These are phyloP conservation scores for Neopestalotiopsis clavispora DNA, from an alignment of 2,329 filamentous ascomycete species.

Conservation along the genomic window DNA sequence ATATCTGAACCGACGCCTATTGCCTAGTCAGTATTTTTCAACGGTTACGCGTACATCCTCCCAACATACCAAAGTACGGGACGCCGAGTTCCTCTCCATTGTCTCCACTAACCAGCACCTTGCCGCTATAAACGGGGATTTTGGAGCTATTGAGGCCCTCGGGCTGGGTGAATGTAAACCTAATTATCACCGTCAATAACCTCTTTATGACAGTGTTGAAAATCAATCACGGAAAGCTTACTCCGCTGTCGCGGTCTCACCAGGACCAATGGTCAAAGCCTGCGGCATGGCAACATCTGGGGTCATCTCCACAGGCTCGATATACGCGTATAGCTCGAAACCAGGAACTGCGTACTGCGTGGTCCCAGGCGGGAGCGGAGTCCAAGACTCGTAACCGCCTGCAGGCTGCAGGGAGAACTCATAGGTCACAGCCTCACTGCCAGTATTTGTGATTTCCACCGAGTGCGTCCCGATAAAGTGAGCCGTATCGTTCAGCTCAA, in stretches of 20 bases:
- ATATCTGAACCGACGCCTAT: conserved; percentile 26
- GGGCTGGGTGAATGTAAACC: conserved; percentile 27
- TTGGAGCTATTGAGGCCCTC: conserved; percentile 31
- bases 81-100: conserved; percentile 39
- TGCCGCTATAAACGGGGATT: conserved; percentile 40
- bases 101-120: conserved; percentile 36
- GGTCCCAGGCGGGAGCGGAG: conserved; percentile 17
- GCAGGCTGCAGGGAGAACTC: conserved; percentile 34
- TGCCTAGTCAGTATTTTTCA: not conserved
- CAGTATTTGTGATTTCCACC: conserved; percentile 44
- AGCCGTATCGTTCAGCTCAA: conserved; percentile 49
- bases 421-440: conserved; percentile 39
- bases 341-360: conserved; percentile 19
- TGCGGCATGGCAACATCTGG: conserved; percentile 23
- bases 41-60: rapidly evolving
- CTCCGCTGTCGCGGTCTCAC: conserved; percentile 24
- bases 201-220: not conserved
- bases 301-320: conserved; percentile 23
- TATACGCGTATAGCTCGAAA: conserved; percentile 22
- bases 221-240: conserved; percentile 15
- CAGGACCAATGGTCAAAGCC: conserved; percentile 22
- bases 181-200: not conserved
- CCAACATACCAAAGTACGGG: conserved; percentile 35
- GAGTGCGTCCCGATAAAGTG: conserved; percentile 38
- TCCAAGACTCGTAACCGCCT: conserved; percentile 27